Evolutionary conservation across 305 asterid species (phyloP).

Genomic region (Rubia tinctorum): DNA sequence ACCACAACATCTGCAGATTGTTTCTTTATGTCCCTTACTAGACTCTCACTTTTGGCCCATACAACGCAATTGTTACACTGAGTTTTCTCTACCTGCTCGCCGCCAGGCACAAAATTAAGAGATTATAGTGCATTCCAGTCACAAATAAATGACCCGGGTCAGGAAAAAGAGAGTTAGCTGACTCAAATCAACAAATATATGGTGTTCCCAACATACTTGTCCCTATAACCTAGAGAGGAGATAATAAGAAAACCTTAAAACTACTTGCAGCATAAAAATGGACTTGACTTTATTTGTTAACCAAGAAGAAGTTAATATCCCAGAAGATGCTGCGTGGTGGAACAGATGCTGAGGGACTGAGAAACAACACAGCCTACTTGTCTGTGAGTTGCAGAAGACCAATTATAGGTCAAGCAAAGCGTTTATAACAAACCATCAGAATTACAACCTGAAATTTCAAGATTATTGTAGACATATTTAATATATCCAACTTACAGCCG

Average conservation of each 20-base stretch:
- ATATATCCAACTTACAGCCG: conserved; percentile 50
- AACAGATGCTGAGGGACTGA: neutral
- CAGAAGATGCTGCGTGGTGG: neutral
- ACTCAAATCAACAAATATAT: neutral
- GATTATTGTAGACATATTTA: neutral
- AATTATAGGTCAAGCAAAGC: neutral
- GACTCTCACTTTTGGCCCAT: conserved; percentile 95
- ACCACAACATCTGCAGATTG: conserved; percentile 60
- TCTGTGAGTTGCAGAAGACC: neutral
- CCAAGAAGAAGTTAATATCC: neutral
- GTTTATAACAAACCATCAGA: neutral
- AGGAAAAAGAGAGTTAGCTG: neutral
- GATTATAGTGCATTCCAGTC: neutral
- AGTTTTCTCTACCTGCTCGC: conserved; percentile 60
- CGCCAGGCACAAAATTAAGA: conserved; percentile 3
- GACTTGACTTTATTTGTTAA: neutral
- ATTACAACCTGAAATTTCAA: neutral
- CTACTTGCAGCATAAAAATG: conserved; percentile 3
- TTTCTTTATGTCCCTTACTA: conserved; percentile 72
- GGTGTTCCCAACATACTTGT: neutral
- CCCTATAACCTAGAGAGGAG: neutral
- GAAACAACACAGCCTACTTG: neutral
- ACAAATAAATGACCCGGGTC: neutral
- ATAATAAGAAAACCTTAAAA: neutral
- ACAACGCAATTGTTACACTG: conserved; percentile 73